These are phyloP conservation scores for Globisporangium carolinianum DNA, from an alignment of 352 stramenopile species.

Conservation along the genomic window DNA sequence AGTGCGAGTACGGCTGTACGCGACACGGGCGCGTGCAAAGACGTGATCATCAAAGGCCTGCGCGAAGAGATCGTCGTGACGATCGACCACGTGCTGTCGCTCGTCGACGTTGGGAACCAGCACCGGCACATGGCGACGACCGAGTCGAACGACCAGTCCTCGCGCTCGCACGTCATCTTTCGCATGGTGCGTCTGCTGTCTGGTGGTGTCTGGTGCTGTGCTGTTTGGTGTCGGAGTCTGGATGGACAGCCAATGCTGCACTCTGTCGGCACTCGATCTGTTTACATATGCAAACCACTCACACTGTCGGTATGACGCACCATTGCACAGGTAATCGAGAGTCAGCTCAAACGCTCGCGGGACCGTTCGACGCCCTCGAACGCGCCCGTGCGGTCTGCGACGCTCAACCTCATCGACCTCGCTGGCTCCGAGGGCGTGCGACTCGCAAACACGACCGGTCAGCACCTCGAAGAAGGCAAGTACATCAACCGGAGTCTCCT, in stretches of 20 bases:
- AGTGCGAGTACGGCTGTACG: constrained; percentile 13
- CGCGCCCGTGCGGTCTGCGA: constrained; percentile 57
- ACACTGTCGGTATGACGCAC: constrained; percentile 17
- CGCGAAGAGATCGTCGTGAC: constrained; percentile 73
- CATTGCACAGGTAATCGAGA: constrained; percentile 52
- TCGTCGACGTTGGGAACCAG: constrained; percentile 76
- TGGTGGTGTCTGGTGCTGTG: constrained; percentile 5
- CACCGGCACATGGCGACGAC: constrained; percentile 73
- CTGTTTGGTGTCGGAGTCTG: too few species aligned
- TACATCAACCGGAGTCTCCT: constrained; percentile 90
- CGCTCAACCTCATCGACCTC: constrained; percentile 88
- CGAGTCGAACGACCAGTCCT: constrained; percentile 75
- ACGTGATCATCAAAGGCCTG: constrained; percentile 84
- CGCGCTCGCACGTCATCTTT: constrained; percentile 70
- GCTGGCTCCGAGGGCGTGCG: constrained; percentile 85
- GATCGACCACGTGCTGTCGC: constrained; percentile 75
- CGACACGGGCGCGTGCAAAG: constrained; percentile 37
- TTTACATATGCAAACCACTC: constrained; percentile 21
- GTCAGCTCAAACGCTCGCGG: constrained; percentile 44
- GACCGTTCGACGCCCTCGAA: constrained; percentile 9
- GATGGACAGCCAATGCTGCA: too few species aligned
- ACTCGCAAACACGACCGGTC: constrained; percentile 67
- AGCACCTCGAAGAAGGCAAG: constrained; percentile 77
- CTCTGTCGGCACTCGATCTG: too few species aligned
- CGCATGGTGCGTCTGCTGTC: constrained; percentile 33